phyloP scores from a whole-genome alignment of 1,284 basidiomycete species.

The Cutaneotrichosporon spelunceum region DNA sequence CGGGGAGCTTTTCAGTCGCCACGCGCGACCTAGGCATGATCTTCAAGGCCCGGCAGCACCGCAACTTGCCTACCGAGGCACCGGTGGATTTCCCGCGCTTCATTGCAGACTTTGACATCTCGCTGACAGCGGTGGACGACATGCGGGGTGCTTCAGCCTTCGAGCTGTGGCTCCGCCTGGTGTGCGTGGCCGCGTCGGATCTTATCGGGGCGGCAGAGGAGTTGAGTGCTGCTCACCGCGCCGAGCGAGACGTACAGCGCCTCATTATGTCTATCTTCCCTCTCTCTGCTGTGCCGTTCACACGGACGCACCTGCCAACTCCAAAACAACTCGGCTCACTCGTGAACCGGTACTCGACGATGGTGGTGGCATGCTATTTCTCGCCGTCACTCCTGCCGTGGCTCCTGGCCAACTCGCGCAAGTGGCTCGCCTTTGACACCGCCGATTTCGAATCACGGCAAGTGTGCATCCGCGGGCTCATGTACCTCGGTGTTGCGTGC shows the following conservation, averaged over 20 bases:
- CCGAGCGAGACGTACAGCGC: conserved; percentile 61
- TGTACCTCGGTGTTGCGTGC: conserved; percentile 69
- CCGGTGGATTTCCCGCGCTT: conserved; percentile 72
- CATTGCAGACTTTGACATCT: conserved; percentile 62
- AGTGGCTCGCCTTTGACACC: conserved; percentile 58
- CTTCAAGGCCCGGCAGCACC: conserved; percentile 75
- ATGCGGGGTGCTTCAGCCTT: conserved; percentile 66
- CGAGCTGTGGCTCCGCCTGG: conserved; percentile 65
- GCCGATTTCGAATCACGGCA: conserved; percentile 69
- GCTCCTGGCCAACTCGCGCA: conserved; percentile 54
- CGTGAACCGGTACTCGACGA: conserved; percentile 77
- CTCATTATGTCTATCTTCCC: conserved; percentile 76
- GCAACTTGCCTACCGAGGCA: conserved; percentile 69
- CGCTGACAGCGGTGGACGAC: conserved; percentile 57
- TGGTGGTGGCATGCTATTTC: conserved; percentile 72
- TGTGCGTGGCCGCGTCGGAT: conserved; percentile 50
- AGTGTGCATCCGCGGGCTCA: conserved; percentile 71
- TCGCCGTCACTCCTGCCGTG: conserved; percentile 59
- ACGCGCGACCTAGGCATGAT: conserved; percentile 66
- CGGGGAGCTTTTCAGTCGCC: conserved; percentile 62
- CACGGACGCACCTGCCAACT: conserved; percentile 58
- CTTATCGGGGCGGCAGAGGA: conserved; percentile 38
- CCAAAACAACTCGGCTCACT: conserved; percentile 69
- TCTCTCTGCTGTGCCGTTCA: conserved; percentile 61
- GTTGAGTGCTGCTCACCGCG: conserved; percentile 49